Conservation (phyloP, 192 early-diverging fungal genomes). For the Coemansia sp. region DNA sequence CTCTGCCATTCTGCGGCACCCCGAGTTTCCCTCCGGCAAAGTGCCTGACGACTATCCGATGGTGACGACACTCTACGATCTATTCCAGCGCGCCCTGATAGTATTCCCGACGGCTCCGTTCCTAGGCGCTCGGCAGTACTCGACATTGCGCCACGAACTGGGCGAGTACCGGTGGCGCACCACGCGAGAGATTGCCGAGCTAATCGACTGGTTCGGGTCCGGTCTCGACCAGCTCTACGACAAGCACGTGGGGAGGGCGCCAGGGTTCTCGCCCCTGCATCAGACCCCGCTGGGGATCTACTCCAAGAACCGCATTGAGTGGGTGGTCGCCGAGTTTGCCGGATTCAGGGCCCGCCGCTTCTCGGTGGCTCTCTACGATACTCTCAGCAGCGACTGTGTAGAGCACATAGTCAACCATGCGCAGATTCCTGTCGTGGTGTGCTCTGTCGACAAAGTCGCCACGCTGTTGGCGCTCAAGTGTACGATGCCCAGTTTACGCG, state of each 20-base stretch:
- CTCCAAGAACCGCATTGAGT: slow-evolving; percentile 70
- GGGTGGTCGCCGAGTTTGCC: slow-evolving; percentile 66
- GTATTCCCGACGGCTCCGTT: slow-evolving; percentile 58
- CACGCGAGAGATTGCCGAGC: slow-evolving; percentile 59
- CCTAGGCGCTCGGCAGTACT: slow-evolving; percentile 62
- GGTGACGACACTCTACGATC: slow-evolving; percentile 32
- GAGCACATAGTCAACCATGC: slow-evolving; percentile 80
- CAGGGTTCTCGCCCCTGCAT: slow-evolving; percentile 11
- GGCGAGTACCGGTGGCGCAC: slow-evolving; percentile 67
- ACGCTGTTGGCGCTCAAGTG: slow-evolving; percentile 54
- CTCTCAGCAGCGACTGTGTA: slow-evolving; percentile 75
- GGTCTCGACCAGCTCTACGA: slow-evolving; percentile 64
- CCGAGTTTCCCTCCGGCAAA: slow-evolving; percentile 13
- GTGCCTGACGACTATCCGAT: slow-evolving; percentile 19
- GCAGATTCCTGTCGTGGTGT: slow-evolving; percentile 65
- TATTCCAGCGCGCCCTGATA: slow-evolving; percentile 46
- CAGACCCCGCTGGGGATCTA: slow-evolving; percentile 63
- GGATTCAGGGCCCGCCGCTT: slow-evolving; percentile 58
- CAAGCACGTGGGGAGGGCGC: slow-evolving; percentile 17
- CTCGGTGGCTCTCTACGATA: slow-evolving; percentile 82
- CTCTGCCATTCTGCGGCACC: slow-evolving; percentile 34
- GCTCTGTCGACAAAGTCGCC: slow-evolving; percentile 56
- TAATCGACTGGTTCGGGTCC: slow-evolving; percentile 61
- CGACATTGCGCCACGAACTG: slow-evolving; percentile 52
- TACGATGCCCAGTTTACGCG: slow-evolving; percentile 62